Evolutionary conservation across 495 filamentous ascomycete species (phyloP).

Genomic region (Collariella sp.): DNA sequence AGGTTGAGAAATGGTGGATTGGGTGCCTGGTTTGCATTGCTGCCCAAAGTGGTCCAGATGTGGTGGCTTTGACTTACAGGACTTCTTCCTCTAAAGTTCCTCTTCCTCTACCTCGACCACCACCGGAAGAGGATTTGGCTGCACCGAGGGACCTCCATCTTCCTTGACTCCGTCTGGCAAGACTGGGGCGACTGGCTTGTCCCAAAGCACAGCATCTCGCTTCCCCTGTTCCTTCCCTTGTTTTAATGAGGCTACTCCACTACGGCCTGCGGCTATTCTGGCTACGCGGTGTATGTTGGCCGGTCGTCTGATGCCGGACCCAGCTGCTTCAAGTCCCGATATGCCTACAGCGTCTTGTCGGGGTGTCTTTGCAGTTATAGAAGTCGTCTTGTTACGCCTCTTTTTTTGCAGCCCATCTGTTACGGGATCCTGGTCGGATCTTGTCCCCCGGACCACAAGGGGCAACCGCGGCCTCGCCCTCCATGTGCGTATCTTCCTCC

Average conservation of each 20-base stretch:
- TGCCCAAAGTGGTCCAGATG: too few relatives aligned
- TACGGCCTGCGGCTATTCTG: conserved; percentile 3
- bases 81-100: background rate
- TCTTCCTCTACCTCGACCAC: background rate
- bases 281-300: background rate
- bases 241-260: background rate
- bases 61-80: background rate
- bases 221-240: background rate
- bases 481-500: background rate
- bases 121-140: background rate
- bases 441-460: conserved; percentile 5
- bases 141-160: conserved; percentile 2
- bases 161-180: conserved; percentile 1
- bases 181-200: background rate
- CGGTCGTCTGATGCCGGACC: conserved; percentile 5
- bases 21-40: too few relatives aligned
- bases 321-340: conserved; percentile 6
- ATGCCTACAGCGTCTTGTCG: conserved; percentile 6
- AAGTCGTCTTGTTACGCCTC: conserved; percentile 2
- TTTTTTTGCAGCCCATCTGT: background rate
- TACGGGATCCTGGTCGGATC: conserved; percentile 5
- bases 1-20: background rate
- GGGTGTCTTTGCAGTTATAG: background rate
- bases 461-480: background rate
- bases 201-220: conserved; percentile 7